Evolutionary conservation across 1,284 basidiomycete genomes (phyloP).

Genomic region (Irpex sp.): DNA sequence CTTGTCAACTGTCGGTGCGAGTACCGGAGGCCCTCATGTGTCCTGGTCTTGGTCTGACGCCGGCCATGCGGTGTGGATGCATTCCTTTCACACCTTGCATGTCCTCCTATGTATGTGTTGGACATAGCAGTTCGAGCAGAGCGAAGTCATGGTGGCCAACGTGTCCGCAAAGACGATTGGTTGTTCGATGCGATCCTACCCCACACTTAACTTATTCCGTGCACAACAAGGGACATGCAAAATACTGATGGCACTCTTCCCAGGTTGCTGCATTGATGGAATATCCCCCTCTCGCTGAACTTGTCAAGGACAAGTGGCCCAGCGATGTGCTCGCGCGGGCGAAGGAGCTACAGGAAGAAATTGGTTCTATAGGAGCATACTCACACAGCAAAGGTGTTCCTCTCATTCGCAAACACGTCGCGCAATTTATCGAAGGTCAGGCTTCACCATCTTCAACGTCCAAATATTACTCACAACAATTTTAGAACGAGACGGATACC

Average conservation of each 20-base stretch:
- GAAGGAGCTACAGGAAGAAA: conserved; percentile 76
- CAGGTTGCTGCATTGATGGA: conserved; percentile 90
- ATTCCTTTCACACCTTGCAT: too few relatives aligned
- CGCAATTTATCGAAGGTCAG: conserved; percentile 82
- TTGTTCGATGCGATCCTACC: too few relatives aligned
- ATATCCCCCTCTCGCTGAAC: conserved; percentile 82
- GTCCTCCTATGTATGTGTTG: too few relatives aligned
- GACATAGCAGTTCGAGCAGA: too few relatives aligned
- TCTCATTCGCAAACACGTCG: conserved; percentile 85
- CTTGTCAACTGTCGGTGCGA: not conserved
- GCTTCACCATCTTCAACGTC: conserved; percentile 17
- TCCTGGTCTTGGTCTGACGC: not conserved
- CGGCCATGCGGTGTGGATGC: not conserved
- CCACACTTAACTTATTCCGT: not conserved
- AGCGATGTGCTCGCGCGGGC: conserved; percentile 84
- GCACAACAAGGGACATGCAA: not conserved
- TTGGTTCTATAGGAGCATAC: conserved; percentile 94
- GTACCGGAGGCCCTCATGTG: not conserved
- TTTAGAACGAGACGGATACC: conserved; percentile 84
- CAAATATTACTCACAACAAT: not conserved
- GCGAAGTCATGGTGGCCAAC: too few relatives aligned
- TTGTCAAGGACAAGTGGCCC: conserved; percentile 81
- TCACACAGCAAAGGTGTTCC: conserved; percentile 94
- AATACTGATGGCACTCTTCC: not conserved
- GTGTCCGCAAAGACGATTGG: too few relatives aligned